Base-by-base conservation (phyloP, 1,284 basidiomycete species). In the Leccinum pallidistipes region DNA sequence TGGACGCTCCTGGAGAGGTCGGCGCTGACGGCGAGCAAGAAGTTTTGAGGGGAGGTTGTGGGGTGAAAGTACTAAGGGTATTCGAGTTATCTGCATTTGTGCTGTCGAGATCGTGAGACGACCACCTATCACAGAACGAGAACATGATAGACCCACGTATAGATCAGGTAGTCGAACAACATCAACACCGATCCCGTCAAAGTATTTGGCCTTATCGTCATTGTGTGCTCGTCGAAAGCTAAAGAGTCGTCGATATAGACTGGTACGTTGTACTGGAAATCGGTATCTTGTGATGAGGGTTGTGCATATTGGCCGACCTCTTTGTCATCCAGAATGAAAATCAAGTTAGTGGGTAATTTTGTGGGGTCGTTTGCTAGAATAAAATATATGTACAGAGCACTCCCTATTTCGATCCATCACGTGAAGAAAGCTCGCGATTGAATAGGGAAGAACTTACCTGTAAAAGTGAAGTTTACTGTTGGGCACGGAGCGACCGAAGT, bases 331-430 rank as follows among this genome's bases (percentile, higher is more conserved):
- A 68, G 18, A 5, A 56, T 1, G 18, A 69, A 69, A 1, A 43
- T 0, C 5, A 69, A 16, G 0, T 63, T 29, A 2, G 65, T 70
- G 3, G 52, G 55, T 0, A 1, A 27, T 1, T 18, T 29, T 24
- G 2, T 0, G 2, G 21, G 0, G 2, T 56, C 6, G 47, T 69
- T 69, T 14, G 60, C 60, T 0, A 60, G 4, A 50, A 67, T 67
- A 34, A 68, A 68, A 45, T 69, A 68, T 34, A 70, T 65, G 5
- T 70, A 68, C 12, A 70, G 0, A 1, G 50, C 66, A 24, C 34
- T 68, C 18, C 69, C 68, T 53, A 31, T 32, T 18, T 12, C 9
- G 16, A 34, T 18, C 3, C 12, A 18, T 32, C 2, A 16, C 29
- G 11, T 58, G 31, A 34, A 11, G n/a, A 53, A 50, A 24, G 24